Conservation (phyloP, 129 eudicot genomes). For the Escallonia herrerae region DNA sequence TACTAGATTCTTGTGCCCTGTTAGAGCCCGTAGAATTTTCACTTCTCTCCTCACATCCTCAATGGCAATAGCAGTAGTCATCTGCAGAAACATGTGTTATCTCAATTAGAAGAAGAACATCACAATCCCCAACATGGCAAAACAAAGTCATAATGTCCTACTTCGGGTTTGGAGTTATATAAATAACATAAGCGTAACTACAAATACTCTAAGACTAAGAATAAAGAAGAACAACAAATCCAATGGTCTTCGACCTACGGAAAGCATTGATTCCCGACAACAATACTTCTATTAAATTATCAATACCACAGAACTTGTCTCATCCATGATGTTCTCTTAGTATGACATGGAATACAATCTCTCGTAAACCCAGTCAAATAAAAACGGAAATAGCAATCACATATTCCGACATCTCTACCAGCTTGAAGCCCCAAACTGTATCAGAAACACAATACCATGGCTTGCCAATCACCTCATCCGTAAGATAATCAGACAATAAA, state of each 20-base stretch:
- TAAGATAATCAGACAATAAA: no score
- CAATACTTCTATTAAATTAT: background rate
- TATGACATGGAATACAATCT: background rate
- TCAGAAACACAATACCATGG: background rate
- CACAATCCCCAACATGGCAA: background rate
- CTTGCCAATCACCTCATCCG: no score
- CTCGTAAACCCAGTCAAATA: background rate
- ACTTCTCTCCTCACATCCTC: constrained; percentile 97
- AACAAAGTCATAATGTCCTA: background rate
- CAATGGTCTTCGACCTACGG: background rate
- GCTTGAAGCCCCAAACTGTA: background rate
- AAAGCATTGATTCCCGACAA: background rate
- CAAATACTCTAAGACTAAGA: no score
- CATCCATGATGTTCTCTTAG: background rate
- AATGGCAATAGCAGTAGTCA: constrained; percentile 93
- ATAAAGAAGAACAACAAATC: background rate
- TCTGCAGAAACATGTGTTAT: constrained; percentile 39
- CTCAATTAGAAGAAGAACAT: constrained; percentile 12
- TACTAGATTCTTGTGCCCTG: constrained; percentile 90
- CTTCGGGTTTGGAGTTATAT: background rate
- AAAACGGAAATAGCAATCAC: no score
- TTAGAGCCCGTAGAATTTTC: constrained; percentile 73
- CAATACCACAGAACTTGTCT: background rate
- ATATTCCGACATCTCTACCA: no score
- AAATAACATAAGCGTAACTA: background rate